Evolutionary conservation across 2,329 filamentous ascomycete genomes (phyloP).

Genomic region (Curvularia sp.): DNA sequence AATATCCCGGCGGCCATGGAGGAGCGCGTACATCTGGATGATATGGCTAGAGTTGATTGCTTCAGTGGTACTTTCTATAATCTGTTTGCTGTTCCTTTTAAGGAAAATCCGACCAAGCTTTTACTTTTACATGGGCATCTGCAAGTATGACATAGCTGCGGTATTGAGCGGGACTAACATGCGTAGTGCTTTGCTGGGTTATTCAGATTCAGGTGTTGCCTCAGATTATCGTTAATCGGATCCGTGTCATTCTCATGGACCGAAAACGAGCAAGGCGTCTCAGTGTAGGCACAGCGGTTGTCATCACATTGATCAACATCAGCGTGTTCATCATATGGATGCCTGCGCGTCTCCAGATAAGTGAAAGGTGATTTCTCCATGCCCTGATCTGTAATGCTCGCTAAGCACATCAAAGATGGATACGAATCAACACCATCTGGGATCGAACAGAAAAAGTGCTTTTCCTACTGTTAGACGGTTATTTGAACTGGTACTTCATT

Average conservation of each 20-base stretch:
- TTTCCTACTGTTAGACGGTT: constrained; percentile 32
- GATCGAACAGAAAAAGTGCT: constrained; percentile 39
- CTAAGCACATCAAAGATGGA: constrained; percentile 17
- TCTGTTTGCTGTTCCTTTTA: constrained; percentile 45
- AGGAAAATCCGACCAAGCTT: constrained; percentile 44
- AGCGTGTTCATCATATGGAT: constrained; percentile 42
- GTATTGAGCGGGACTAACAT: constrained; percentile 9
- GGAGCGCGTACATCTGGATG: constrained; percentile 55
- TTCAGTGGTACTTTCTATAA: constrained; percentile 51
- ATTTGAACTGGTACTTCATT: constrained; percentile 39
- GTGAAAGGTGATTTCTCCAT: constrained; percentile 15
- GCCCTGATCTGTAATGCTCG: not conserved
- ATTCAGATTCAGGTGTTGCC: constrained; percentile 41
- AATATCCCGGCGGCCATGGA: constrained; percentile 26
- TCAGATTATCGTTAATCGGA: constrained; percentile 42
- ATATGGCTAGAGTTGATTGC: constrained; percentile 57
- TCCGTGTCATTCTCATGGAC: constrained; percentile 34
- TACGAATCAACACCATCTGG: constrained; percentile 36
- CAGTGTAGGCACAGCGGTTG: constrained; percentile 22
- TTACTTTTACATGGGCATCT: constrained; percentile 39
- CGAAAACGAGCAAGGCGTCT: constrained; percentile 22
- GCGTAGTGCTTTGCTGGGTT: constrained; percentile 32
- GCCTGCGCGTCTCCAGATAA: constrained; percentile 36
- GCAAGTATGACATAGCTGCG: constrained; percentile 18
- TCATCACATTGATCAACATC: constrained; percentile 38